phyloP scores from a whole-genome alignment of 2,329 filamentous ascomycete species.

The Trichoderma sp. region DNA sequence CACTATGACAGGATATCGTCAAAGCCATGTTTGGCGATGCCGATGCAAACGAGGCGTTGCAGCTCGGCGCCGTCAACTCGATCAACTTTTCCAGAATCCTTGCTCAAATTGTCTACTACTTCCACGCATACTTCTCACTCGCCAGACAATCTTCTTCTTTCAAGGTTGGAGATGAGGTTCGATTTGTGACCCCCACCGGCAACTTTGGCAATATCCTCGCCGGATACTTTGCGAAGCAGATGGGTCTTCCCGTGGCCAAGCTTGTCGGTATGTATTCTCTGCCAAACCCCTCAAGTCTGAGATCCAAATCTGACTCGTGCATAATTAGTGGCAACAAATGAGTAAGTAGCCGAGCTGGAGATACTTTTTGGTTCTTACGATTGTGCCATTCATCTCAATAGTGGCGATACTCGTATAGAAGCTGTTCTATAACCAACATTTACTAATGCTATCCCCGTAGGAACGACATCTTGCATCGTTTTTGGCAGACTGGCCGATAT shows the following conservation, averaged over 20 bases:
- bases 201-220: constrained; percentile 97
- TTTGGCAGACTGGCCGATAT: constrained; percentile 88
- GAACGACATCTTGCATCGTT: constrained; percentile 94
- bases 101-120: constrained; percentile 97
- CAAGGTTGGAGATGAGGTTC: constrained; percentile 67
- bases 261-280: constrained; percentile 69
- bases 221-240: constrained; percentile 87
- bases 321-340: constrained; percentile 64
- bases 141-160: constrained; percentile 60
- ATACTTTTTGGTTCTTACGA: too few relatives aligned
- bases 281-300: fast-evolving
- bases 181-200: constrained; percentile 89
- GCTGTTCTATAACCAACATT: neutral
- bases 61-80: constrained; percentile 90
- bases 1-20: constrained; percentile 66
- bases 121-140: constrained; percentile 88
- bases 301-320: neutral
- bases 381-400: neutral
- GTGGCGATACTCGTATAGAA: neutral
- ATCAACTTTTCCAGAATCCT: constrained; percentile 97
- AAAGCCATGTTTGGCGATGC: constrained; percentile 90
- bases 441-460: neutral
- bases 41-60: constrained; percentile 77
- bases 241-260: constrained; percentile 87
- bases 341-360: constrained; percentile 39